These are phyloP conservation scores for Macadamia tetraphylla DNA, from an alignment of 164 flowering plant species.

Conservation along the genomic window DNA sequence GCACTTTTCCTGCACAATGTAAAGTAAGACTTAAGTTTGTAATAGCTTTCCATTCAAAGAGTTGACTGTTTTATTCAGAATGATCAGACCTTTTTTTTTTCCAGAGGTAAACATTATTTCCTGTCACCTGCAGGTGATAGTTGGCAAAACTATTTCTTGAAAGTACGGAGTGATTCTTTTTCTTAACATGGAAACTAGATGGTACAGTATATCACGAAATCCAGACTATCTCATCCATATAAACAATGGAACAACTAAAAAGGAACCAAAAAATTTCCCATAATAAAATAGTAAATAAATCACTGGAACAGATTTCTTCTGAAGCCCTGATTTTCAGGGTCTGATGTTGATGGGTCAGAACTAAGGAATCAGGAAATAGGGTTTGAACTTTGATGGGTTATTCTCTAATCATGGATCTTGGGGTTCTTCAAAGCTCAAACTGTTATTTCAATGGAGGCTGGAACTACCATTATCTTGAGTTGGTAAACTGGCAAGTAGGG, in stretches of 20 bases:
- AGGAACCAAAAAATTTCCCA: too few species aligned
- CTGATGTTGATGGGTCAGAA: constrained; percentile 49
- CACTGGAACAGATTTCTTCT: constrained; percentile 21
- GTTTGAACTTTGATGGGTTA: constrained; percentile 23
- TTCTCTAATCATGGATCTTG: constrained; percentile 40
- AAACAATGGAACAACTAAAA: constrained; percentile 3
- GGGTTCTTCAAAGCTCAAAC: constrained; percentile 15
- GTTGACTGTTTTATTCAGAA: too few species aligned
- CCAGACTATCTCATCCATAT: constrained; percentile 10
- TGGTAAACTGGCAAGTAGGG: too few species aligned
- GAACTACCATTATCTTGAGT: background rate
- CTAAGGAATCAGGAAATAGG: constrained; percentile 13
- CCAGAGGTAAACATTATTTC: constrained; percentile 18
- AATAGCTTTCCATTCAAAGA: too few species aligned
- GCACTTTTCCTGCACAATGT: too few species aligned
- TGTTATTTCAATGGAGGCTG: background rate
- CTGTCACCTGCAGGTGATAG: constrained; percentile 26
- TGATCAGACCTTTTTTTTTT: constrained; percentile 9
- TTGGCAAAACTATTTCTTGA: constrained; percentile 27
- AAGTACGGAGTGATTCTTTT: constrained; percentile 12
- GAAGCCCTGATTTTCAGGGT: constrained; percentile 58
- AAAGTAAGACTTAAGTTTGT: background rate
- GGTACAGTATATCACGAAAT: constrained; percentile 14
- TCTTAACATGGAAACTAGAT: constrained; percentile 9
- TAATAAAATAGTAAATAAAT: background rate